Evolutionary conservation across 2,329 filamentous ascomycete species (phyloP).

Genomic region (Pyrenochaeta sp.): DNA sequence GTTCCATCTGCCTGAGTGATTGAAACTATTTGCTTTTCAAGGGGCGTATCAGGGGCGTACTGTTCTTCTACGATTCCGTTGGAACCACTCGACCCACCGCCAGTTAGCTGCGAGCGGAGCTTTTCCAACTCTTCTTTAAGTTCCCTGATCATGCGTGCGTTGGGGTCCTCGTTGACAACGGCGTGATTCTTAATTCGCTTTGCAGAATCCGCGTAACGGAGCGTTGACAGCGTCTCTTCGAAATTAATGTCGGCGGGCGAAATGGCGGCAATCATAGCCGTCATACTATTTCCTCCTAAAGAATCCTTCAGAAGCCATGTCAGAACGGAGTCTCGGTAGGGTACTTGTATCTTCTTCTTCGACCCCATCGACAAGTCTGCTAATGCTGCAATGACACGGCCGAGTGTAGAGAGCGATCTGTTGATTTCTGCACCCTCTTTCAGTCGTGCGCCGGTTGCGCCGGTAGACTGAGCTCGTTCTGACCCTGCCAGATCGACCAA

Average conservation of each 20-base stretch:
- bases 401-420: conserved; percentile 91
- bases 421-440: conserved; percentile 99
- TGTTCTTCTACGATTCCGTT: conserved; percentile 69
- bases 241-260: conserved; percentile 99
- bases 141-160: conserved; percentile 98
- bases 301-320: conserved; percentile 98
- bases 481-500: conserved; percentile 97
- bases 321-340: conserved; percentile 94
- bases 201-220: conserved; percentile 95
- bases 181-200: conserved; percentile 99
- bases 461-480: conserved; percentile 95
- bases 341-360: conserved; percentile 83
- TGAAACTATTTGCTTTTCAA: conserved; percentile 96
- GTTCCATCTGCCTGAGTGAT: conserved; percentile 86
- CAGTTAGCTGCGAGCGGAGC: conserved; percentile 80
- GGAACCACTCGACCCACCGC: conserved; percentile 47
- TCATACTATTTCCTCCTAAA: conserved; percentile 97
- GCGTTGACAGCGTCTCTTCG: conserved; percentile 93
- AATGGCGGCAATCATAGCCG: conserved; percentile 99
- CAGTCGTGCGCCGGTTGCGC: conserved; percentile 90
- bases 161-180: conserved; percentile 98
- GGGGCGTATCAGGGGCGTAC: conserved; percentile 90
- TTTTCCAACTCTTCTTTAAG: conserved; percentile 92
- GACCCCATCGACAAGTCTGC: conserved; percentile 83
- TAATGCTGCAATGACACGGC: conserved; percentile 94